A percentile compares a stretch with the other conserved stretches of the same genome.
Conservation (phyloP, 331 rosid genomes). For the Arachis monticola region DNA sequence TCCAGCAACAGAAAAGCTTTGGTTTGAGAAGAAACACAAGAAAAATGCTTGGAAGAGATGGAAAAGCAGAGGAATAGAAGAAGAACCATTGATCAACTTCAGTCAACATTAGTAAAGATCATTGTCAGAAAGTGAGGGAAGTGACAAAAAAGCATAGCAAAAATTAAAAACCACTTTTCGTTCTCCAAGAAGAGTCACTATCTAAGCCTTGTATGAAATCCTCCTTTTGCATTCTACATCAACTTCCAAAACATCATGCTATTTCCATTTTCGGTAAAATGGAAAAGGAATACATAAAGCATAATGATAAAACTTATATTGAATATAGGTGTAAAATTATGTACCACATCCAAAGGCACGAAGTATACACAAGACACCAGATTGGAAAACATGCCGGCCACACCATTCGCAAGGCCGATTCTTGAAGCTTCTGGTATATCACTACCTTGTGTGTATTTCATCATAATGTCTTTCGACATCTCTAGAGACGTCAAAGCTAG, state of each 20-base stretch:
- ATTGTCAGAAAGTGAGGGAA: background rate
- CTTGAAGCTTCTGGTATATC: slow-evolving; percentile 69
- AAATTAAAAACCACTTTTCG: background rate
- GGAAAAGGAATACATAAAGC: background rate
- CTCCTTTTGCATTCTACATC: no score
- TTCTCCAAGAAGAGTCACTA: background rate
- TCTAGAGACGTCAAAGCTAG: slow-evolving; percentile 81
- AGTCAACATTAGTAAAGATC: background rate
- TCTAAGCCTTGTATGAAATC: background rate
- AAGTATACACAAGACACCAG: slow-evolving; percentile 71
- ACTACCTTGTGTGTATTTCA: slow-evolving; percentile 58
- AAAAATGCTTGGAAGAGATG: background rate
- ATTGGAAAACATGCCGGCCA: slow-evolving; percentile 80
- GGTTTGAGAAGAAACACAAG: background rate
- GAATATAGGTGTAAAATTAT: slow-evolving; percentile 15
- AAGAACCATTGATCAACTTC: background rate
- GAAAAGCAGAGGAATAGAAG: background rate
- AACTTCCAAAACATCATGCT: background rate
- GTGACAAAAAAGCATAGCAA: background rate
- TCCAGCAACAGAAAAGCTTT: background rate
- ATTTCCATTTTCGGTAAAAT: background rate
- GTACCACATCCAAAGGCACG: slow-evolving; percentile 90
- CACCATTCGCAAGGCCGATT: slow-evolving; percentile 72
- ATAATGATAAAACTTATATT: background rate
- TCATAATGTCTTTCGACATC: slow-evolving; percentile 66